Evolutionary conservation across 805 yeast genomes (phyloP).

Genomic region (Zygotorulaspora danielsina): DNA sequence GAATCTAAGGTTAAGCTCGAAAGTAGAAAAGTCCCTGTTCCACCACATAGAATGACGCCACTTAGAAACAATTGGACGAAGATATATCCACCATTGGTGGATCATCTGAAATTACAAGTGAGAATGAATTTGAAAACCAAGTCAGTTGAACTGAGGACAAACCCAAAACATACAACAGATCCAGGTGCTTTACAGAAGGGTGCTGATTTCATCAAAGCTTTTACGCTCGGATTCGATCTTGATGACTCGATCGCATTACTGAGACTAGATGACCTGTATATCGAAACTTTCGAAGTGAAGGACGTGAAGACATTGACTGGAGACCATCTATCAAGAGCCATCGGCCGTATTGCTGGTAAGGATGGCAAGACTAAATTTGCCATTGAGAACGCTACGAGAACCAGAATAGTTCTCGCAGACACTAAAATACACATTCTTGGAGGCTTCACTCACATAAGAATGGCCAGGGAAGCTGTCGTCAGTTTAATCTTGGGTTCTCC

Average conservation of each 20-base stretch:
- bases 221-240: constrained; percentile 91
- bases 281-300: constrained; percentile 94
- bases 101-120: constrained; percentile 89
- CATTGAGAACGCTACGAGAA: constrained; percentile 96
- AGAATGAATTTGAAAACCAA: constrained; percentile 89
- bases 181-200: constrained; percentile 96
- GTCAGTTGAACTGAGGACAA: constrained; percentile 82
- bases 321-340: constrained; percentile 96
- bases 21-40: constrained; percentile 84
- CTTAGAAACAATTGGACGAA: constrained; percentile 87
- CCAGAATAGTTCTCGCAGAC: constrained; percentile 96
- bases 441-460: constrained; percentile 93
- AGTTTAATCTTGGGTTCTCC: constrained; percentile 94
- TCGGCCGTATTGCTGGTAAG: constrained; percentile 99
- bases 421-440: constrained; percentile 95
- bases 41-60: constrained; percentile 97
- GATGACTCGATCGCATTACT: constrained; percentile 95
- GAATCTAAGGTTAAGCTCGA: constrained; percentile 69
- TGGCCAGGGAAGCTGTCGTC: constrained; percentile 98
- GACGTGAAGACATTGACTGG: constrained; percentile 95
- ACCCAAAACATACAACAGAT: constrained; percentile 74
- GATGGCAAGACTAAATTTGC: constrained; percentile 99
- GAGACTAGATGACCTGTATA: constrained; percentile 91
- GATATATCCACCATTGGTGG: constrained; percentile 92
- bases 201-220: constrained; percentile 93